Conservation (phyloP, 2,329 filamentous ascomycete species). For the Pyrenochaeta sp. region DNA sequence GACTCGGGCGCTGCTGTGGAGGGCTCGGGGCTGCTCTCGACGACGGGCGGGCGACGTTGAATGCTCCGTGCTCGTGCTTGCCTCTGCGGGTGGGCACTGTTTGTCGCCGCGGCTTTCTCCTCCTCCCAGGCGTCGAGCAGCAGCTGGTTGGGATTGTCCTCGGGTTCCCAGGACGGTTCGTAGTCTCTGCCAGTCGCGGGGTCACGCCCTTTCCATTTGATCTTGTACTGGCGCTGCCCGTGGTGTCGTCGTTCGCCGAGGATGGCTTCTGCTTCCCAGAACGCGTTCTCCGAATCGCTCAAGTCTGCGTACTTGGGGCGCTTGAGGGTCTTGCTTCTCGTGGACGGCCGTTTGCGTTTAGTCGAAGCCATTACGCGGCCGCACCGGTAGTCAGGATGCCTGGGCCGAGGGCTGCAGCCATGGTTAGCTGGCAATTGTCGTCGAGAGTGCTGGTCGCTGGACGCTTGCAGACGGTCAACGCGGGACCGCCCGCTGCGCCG, state of each 20-base stretch:
- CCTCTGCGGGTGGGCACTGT: background rate
- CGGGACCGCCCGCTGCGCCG: slow-evolving; percentile 6
- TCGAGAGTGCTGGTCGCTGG: slow-evolving; percentile 1
- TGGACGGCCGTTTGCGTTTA: slow-evolving; percentile 30
- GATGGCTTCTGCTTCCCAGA: slow-evolving; percentile 24
- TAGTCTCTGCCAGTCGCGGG: slow-evolving; percentile 58
- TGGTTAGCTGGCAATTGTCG: slow-evolving; percentile 31
- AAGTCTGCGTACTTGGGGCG: slow-evolving; percentile 20
- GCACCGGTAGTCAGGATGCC: slow-evolving; percentile 9
- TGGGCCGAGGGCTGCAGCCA: slow-evolving; percentile 19
- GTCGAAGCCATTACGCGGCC: slow-evolving; percentile 37
- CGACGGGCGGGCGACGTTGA: slow-evolving; percentile 13
- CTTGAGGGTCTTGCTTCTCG: slow-evolving; percentile 22
- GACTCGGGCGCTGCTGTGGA: slow-evolving; percentile 4
- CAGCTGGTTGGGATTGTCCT: slow-evolving; percentile 40
- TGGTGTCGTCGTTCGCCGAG: slow-evolving; percentile 25
- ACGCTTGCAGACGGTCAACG: slow-evolving; percentile 1
- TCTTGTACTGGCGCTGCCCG: slow-evolving; percentile 52
- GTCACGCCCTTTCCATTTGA: slow-evolving; percentile 64
- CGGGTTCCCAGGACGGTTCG: slow-evolving; percentile 61
- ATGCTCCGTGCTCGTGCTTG: slow-evolving; percentile 4
- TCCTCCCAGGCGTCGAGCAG: slow-evolving; percentile 42
- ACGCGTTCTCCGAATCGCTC: slow-evolving; percentile 9
- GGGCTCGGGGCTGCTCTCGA: slow-evolving; percentile 26
- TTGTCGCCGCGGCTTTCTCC: slow-evolving; percentile 6